Evolutionary conservation across 1,284 basidiomycete genomes (phyloP), one percentile per base, ranked within the genome.

Genomic region (Naganishia albida): DNA sequence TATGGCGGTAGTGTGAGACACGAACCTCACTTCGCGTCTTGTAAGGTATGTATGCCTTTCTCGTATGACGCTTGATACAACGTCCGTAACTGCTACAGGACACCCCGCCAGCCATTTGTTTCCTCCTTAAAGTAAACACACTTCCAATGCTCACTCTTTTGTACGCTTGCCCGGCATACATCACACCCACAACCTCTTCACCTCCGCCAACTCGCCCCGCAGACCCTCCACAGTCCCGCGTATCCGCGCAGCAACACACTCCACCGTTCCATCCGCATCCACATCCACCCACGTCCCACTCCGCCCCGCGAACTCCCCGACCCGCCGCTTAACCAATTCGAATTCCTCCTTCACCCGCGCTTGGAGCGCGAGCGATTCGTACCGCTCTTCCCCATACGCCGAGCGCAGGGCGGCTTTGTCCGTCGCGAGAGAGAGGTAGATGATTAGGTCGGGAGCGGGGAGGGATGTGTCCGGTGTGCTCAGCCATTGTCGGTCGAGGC

Each of bases 371-470:
- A 87, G 84, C 67, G 84, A 87, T 80, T 94, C 91, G 72, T 93
- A 93, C 26, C 94, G 84, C 80, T 99, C 95, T 62, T 86, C 84
- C 0, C 96, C 96, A 72, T 90, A 99, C 0, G 90, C 92, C 1
- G 88, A 89, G n/a, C 95, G 84, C 54, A 81, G 74, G 25, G 83
- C 82, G 0, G 92, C 91, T 12, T 83, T 80, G 56, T 87, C 86
- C 0, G 91, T 88, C 1, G 87, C 80, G 64, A 98, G 84, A 68
- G 93, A 87, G 60, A 99, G 86, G 81, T 95, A 97, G 60, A 98
- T 74, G 0, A 88, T 89, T 40, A 94, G 74, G 77, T 99, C 95
- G 0, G 95, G 95, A 0, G 88, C 83, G 1, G 93, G 95, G 7
- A 99, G 87, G 6, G 86, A 86, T 13, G 87, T 80, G 73, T 99